Conservation (phyloP, 805 yeast genomes). For the Hanseniaspora taiwanica region DNA sequence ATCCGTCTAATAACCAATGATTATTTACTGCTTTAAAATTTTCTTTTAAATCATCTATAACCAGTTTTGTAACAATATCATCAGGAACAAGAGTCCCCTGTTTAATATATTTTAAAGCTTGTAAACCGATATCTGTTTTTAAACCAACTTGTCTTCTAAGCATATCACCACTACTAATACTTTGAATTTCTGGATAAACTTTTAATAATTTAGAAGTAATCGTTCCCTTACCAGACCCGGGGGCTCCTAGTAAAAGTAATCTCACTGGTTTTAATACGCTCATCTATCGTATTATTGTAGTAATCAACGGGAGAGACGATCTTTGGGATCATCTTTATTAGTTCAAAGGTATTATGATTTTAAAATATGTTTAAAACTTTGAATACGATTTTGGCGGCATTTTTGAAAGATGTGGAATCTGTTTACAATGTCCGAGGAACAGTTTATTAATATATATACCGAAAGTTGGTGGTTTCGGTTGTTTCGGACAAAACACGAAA, state of each 20-base stretch:
- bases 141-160: slow-evolving; percentile 52
- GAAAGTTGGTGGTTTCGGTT: no score
- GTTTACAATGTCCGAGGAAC: no score
- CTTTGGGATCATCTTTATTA: no score
- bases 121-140: slow-evolving; percentile 39
- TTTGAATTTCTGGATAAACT: slow-evolving; percentile 35
- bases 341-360: no score
- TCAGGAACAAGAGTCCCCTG: slow-evolving; percentile 70
- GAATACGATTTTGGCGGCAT: no score
- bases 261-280: slow-evolving; percentile 35
- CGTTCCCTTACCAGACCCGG: slow-evolving; percentile 94
- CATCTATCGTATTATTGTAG: slow-evolving; percentile 3
- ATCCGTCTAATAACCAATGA: slow-evolving; percentile 76
- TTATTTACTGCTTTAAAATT: slow-evolving; percentile 32
- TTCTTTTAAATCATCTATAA: slow-evolving; percentile 24
- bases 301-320: no score
- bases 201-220: slow-evolving; percentile 55
- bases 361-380: no score
- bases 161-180: slow-evolving; percentile 78
- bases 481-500: slow-evolving; percentile 1
- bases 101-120: slow-evolving; percentile 43
- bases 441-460: no score
- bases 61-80: slow-evolving; percentile 43
- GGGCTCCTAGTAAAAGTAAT: slow-evolving; percentile 74
- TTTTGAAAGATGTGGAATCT: slow-evolving; percentile 2